A percentile compares a stretch with the other conserved stretches of the same genome.
Evolutionary conservation across 169 alveolate species (phyloP).

Genomic region (Plasmodium blacklocki): DNA sequence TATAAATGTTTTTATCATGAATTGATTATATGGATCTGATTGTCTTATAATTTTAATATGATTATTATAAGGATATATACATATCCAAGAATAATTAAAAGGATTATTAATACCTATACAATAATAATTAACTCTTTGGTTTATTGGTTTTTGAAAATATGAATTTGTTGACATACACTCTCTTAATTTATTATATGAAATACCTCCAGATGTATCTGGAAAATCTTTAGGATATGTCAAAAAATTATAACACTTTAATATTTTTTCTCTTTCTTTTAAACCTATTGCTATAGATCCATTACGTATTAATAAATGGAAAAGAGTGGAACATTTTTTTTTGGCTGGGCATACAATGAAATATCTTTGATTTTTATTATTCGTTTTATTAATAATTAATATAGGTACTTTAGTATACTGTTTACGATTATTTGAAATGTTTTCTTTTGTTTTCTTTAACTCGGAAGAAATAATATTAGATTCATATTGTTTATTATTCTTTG

Average conservation of each 20-base stretch:
- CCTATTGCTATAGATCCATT: conserved; percentile 75
- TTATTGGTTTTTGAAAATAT: conserved; percentile 68
- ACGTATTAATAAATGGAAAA: conserved; percentile 47
- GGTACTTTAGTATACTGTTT: conserved; percentile 57
- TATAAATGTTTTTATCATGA: conserved; percentile 48
- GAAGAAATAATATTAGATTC: conserved; percentile 2
- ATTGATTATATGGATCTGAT: conserved; percentile 46
- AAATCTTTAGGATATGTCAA: conserved; percentile 67
- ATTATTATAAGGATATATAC: conserved; percentile 27
- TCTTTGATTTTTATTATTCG: conserved; percentile 42
- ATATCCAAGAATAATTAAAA: conserved; percentile 68
- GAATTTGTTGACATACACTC: conserved; percentile 28
- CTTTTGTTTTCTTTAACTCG: conserved; percentile 41
- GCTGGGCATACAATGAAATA: conserved; percentile 68
- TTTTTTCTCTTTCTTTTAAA: conserved; percentile 69
- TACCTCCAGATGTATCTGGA: conserved; percentile 60
- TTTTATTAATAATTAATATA: conserved; percentile 47
- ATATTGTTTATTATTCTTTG: not conserved
- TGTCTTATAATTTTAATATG: conserved; percentile 35
- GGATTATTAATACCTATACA: conserved; percentile 62
- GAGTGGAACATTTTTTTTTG: conserved; percentile 52
- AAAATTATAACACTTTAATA: conserved; percentile 49
- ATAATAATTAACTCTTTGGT: conserved; percentile 65
- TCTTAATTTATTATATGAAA: conserved; percentile 36
- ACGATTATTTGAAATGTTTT: conserved; percentile 12